These are phyloP conservation scores for Mucor saturninus DNA, from an alignment of 371 early-diverging fungal species.

Conservation along the genomic window DNA sequence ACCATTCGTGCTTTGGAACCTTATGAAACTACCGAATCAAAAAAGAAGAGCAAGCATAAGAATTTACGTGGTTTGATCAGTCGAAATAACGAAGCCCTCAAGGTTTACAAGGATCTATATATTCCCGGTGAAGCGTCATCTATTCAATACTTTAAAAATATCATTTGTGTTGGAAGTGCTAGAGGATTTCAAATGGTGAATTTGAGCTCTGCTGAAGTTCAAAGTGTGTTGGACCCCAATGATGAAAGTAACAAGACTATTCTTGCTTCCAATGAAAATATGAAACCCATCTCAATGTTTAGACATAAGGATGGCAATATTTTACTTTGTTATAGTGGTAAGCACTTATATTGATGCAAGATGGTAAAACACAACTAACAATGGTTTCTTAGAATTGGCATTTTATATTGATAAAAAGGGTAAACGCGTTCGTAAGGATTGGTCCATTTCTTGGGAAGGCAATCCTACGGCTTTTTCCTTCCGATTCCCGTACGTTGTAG, in stretches of 20 bases:
- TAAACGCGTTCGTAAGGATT: constrained; percentile 70
- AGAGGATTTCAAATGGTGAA: constrained; percentile 96
- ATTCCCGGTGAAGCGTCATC: constrained; percentile 89
- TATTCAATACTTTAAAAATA: constrained; percentile 84
- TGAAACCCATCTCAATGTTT: constrained; percentile 85
- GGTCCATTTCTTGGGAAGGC: constrained; percentile 82
- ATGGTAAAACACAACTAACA: background rate
- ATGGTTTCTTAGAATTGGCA: constrained; percentile 66
- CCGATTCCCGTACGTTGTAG: constrained; percentile 82
- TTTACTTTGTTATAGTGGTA: constrained; percentile 86
- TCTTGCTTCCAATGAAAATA: constrained; percentile 33
- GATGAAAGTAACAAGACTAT: constrained; percentile 43
- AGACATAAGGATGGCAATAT: constrained; percentile 78
- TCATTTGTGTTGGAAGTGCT: constrained; percentile 90
- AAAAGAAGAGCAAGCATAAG: constrained; percentile 55
- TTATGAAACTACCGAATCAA: constrained; percentile 45
- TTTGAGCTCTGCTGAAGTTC: constrained; percentile 75
- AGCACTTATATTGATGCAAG: background rate
- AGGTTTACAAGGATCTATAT: constrained; percentile 86
- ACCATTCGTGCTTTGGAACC: constrained; percentile 84
- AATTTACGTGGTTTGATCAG: constrained; percentile 54
- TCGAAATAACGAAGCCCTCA: constrained; percentile 60
- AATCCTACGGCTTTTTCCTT: constrained; percentile 77
- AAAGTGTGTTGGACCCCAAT: constrained; percentile 54
- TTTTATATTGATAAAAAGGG: constrained; percentile 93